These are phyloP conservation scores for Sporothrix curviconia DNA, from an alignment of 2,329 filamentous ascomycete genomes.

Conservation along the genomic window DNA sequence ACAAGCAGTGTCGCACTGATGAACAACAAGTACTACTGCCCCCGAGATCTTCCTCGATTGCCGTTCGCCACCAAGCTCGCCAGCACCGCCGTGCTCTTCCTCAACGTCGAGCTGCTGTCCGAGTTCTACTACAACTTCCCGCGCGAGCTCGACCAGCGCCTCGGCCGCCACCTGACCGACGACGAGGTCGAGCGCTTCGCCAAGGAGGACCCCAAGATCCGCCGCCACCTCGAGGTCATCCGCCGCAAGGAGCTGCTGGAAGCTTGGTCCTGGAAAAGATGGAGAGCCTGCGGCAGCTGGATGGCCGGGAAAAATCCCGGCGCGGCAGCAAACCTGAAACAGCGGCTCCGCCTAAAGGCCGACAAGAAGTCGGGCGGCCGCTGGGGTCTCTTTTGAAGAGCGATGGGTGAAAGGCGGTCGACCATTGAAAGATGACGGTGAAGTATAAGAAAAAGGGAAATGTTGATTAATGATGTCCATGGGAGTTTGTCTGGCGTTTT, in stretches of 20 bases:
- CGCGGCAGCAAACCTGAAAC: conserved; percentile 36
- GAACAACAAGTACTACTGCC: conserved; percentile 93
- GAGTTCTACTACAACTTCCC: conserved; percentile 99
- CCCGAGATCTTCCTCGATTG: conserved; percentile 96
- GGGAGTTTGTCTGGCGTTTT: background rate
- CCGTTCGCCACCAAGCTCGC: conserved; percentile 92
- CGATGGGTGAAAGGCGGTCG: too few species aligned
- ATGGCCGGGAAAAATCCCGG: conserved; percentile 60
- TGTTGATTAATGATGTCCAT: conserved; percentile 3
- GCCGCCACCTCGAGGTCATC: conserved; percentile 85
- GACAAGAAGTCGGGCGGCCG: conserved; percentile 15
- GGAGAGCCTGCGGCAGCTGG: conserved; percentile 78
- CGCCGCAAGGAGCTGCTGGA: conserved; percentile 87
- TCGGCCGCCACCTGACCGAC: conserved; percentile 72
- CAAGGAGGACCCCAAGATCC: conserved; percentile 84
- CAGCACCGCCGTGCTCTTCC: conserved; percentile 88
- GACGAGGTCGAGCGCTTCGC: conserved; percentile 85
- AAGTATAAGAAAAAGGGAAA: too few species aligned
- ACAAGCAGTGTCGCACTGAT: conserved; percentile 76
- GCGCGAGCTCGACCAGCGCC: conserved; percentile 77
- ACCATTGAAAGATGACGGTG: too few species aligned
- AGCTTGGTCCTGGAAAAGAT: conserved; percentile 91
- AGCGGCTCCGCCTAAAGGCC: conserved; percentile 10
- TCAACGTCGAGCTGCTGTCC: conserved; percentile 91
- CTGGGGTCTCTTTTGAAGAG: conserved; percentile 19